These are phyloP conservation scores for Trichophyton benhamiae DNA, from an alignment of 2,329 filamentous ascomycete genomes.

Conservation along the genomic window DNA sequence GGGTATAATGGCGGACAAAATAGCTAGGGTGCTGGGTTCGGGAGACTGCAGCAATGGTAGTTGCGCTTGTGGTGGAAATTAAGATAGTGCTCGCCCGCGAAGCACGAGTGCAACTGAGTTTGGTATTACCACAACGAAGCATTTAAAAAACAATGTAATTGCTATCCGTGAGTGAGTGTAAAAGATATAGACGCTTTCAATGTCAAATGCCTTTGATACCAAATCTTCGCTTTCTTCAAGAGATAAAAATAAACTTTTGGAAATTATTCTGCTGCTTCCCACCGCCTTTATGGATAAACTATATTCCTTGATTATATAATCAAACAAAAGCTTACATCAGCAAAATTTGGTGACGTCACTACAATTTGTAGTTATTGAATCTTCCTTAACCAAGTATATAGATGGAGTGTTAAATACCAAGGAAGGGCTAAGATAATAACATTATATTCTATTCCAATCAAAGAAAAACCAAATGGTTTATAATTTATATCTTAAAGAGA, in stretches of 20 bases:
- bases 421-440: background rate
- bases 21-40: background rate
- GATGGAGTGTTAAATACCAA: background rate
- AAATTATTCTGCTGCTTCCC: background rate
- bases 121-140: constrained; percentile 7
- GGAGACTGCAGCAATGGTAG: background rate
- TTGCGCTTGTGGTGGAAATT: background rate
- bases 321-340: background rate
- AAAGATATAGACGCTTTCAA: background rate
- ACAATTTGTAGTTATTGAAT: no score
- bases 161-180: background rate
- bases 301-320: background rate
- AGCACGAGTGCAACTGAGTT: constrained; percentile 4
- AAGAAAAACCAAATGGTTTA: background rate
- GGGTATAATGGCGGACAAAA: background rate
- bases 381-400: background rate
- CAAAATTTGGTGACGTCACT: background rate
- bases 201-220: background rate
- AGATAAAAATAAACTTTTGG: background rate
- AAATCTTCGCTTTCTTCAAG: background rate
- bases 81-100: background rate
- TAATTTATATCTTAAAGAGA: background rate
- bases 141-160: constrained; percentile 3
- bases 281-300: background rate
- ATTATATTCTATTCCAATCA: background rate